Percentiles rank a stretch among this genome's conserved stretches.
These are phyloP conservation scores for Chaetomium globosum DNA, from an alignment of 2,329 filamentous ascomycete species.

Conservation along the genomic window DNA sequence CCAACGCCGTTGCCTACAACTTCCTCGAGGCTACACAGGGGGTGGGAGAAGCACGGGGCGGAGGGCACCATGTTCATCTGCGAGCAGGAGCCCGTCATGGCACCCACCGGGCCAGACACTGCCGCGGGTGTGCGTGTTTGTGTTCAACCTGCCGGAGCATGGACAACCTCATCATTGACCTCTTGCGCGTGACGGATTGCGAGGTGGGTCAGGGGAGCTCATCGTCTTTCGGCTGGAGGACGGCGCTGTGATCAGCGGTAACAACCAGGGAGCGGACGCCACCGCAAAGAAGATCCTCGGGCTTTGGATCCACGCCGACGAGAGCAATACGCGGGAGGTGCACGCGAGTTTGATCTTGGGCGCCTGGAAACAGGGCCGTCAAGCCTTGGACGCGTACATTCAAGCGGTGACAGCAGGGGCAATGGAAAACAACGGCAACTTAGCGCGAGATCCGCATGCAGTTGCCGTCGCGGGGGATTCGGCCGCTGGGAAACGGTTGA, in stretches of 20 bases:
- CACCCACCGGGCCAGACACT: slow-evolving; percentile 43
- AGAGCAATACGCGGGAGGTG: slow-evolving; percentile 36
- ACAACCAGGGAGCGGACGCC: slow-evolving; percentile 33
- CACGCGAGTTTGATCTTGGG: slow-evolving; percentile 44
- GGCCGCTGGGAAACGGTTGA: slow-evolving; percentile 46
- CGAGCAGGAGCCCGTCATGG: slow-evolving; percentile 55
- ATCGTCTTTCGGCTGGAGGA: slow-evolving; percentile 52
- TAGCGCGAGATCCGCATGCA: slow-evolving; percentile 10
- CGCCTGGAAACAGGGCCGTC: slow-evolving; percentile 44
- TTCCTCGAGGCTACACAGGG: slow-evolving; percentile 65
- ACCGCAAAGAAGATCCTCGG: slow-evolving; percentile 49
- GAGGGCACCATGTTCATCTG: slow-evolving; percentile 92
- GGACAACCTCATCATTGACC: slow-evolving; percentile 69
- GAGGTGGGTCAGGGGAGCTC: slow-evolving; percentile 62
- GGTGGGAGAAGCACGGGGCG: slow-evolving; percentile 83
- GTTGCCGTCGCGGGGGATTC: slow-evolving; percentile 4
- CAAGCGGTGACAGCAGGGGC: slow-evolving; percentile 26
- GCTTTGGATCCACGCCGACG: slow-evolving; percentile 54
- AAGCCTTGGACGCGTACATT: slow-evolving; percentile 29
- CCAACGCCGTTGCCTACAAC: slow-evolving; percentile 83
- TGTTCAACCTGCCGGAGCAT: slow-evolving; percentile 73
- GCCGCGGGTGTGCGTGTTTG: slow-evolving; percentile 62
- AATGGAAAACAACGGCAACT: slow-evolving; percentile 16
- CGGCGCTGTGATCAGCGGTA: slow-evolving; percentile 24
- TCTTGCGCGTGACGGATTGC: slow-evolving; percentile 63